Base-by-base conservation (phyloP, 805 yeast genomes). In the Candida pini region DNA sequence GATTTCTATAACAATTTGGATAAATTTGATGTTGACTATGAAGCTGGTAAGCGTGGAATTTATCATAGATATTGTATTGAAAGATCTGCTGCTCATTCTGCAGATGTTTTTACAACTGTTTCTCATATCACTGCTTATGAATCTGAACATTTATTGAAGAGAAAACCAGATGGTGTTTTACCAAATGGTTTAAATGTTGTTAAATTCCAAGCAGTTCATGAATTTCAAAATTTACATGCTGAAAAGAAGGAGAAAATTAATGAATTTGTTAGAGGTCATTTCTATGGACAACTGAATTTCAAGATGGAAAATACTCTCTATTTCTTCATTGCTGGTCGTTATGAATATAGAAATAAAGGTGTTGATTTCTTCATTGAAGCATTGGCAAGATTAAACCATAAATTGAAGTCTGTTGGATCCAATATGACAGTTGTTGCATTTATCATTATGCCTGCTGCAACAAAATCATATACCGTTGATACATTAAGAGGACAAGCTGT, bases 51-150 rank as follows among this genome's bases (percentile, higher is more conserved):
- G 62, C 72, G 97, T 48, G 98, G 98, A 36, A 90, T 90, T 49
- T 90, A 90, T 63, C 98, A 90, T 60, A 74, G 98, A 44, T 92
- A 90, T 60, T 90, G 98, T 62, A 83, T 90, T 45, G 98, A 90
- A 66, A 74, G 98, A 40, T 89, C 95, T 6, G 96, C 97, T 12
- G 88, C 96, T 13, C 97, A 90, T 58, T 73, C 92, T 10, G 87
- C 95, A 6, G 98, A 90, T 59, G 98, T 90, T 16, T 90, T 90
- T 66, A 90, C 98, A 24, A 92, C 98, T 0, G 98, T 90, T 9
- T 86, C 96, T 9, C 95, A 90, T 55, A 92, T 90, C 49, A 90
- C 98, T n/a, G 97, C 97, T 2, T 84, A 77, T 54, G 98, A 90
- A 62, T 69, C 90, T 6, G 97, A 90, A 64, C 94, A 89, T 59